Base-by-base conservation (phyloP, 768 basidiomycete genomes). In the Mycena haematopus region DNA sequence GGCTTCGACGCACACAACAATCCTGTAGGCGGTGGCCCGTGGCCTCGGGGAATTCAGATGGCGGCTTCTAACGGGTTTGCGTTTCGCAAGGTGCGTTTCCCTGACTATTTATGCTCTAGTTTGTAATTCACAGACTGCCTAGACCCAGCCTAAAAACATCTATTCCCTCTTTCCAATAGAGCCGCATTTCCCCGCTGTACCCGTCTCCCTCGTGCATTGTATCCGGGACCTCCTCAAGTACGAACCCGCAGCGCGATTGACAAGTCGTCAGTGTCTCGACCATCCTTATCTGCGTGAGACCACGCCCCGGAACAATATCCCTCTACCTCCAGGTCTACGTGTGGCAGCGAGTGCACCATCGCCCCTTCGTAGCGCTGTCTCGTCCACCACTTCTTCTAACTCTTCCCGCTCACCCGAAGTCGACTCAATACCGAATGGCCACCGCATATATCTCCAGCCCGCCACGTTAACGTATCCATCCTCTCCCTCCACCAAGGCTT, bases 201-300 rank as follows among this genome's bases (percentile, higher is more conserved):
- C 96, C 5, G 76, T 82, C 55, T 92, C 86, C 35, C 82, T 99
- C 53, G 81, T 99, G 71, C 89, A 97, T 71, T 96, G 94, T 76
- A 97, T 99, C 72, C 83, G 87, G 51, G 93, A 96, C 72, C 82
- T 98, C 17, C 85, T 99, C 63, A 91, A 88, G 70, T 99, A 97
- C 77, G 93, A 99, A 70, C 96, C 97, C 25, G 87, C 88, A 42
- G 80, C 83, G 52, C 90, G 97, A 29, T 80, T 98, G 52, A 97
- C 95, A 1, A 91, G 93, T 60, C 83, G 83, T 52, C 86, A 96
- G 73, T 96, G 95, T 73, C 78, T 97, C 65, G 86, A 94, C 33
- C 95, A 98, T 74, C 82, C 87, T 15, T 99, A 99, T 80, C 86
- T 98, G 59, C 83, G 83, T 61, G 93, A 97, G 76, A 93, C 91